Percentiles rank a stretch among this genome's conserved stretches.
Evolutionary conservation across 2,329 filamentous ascomycete genomes (phyloP).

Genomic region (Trichocomaceae sp.): DNA sequence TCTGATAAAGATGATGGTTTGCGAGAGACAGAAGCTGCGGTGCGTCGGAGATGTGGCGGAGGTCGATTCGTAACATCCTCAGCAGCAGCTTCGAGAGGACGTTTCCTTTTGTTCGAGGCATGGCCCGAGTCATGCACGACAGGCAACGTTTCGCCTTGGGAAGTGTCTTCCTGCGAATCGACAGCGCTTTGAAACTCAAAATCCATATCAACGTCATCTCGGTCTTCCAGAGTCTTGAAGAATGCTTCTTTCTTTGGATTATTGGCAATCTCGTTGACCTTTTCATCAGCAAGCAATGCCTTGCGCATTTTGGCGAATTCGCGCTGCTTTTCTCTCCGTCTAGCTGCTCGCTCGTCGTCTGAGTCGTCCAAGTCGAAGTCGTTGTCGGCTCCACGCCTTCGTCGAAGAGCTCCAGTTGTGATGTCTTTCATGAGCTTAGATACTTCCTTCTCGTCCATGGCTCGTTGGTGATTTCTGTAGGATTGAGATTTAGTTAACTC

Average conservation of each 20-base stretch:
- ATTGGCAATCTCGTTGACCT: conserved; percentile 80
- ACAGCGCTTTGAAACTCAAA: conserved; percentile 62
- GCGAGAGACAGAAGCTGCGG: conserved; percentile 46
- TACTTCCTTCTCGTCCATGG: conserved; percentile 76
- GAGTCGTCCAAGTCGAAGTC: conserved; percentile 84
- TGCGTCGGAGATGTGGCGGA: conserved; percentile 57
- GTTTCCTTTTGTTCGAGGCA: conserved; percentile 33
- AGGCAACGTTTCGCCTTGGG: conserved; percentile 18
- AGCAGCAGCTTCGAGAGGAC: conserved; percentile 32
- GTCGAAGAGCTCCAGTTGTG: conserved; percentile 77
- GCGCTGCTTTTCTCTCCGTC: conserved; percentile 71
- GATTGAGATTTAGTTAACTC: conserved; percentile 13
- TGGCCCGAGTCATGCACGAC: conserved; percentile 15
- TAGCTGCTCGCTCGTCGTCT: conserved; percentile 70
- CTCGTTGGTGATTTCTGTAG: conserved; percentile 67
- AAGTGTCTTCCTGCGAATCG: conserved; percentile 35
- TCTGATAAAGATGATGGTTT: conserved; percentile 72
- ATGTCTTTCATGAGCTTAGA: conserved; percentile 91
- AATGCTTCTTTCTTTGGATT: conserved; percentile 88
- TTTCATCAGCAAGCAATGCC: conserved; percentile 79
- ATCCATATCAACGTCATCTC: conserved; percentile 65
- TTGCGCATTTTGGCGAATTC: conserved; percentile 91
- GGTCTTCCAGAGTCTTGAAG: conserved; percentile 80
- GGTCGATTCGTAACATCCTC: conserved; percentile 46
- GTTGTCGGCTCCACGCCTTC: conserved; percentile 65